phyloP scores from a whole-genome alignment of 495 filamentous ascomycete species.

The Lophiotrema nucula region DNA sequence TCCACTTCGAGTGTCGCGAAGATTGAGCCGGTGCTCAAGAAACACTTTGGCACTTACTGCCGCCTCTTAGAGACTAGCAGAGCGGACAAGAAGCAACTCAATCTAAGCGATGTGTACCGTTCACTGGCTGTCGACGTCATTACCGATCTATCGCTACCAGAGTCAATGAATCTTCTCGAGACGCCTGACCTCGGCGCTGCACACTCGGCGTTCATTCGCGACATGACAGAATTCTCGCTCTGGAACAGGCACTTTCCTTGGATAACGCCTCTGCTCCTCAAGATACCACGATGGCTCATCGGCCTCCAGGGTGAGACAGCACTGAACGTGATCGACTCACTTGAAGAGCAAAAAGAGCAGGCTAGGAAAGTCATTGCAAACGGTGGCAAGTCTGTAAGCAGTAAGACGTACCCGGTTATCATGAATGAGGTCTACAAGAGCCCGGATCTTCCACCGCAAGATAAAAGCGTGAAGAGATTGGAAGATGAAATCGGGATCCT shows the following conservation, averaged over 20 bases:
- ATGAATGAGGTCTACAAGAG: conserved; percentile 10
- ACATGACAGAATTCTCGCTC: not conserved
- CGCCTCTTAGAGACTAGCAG: conserved; percentile 15
- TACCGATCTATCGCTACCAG: conserved; percentile 40
- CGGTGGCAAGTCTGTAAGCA: not conserved
- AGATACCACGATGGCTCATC: not conserved
- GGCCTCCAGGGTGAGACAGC: not conserved
- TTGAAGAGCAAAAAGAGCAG: conserved; percentile 1
- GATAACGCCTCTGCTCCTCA: not conserved
- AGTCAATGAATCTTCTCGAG: conserved; percentile 40
- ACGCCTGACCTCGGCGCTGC: conserved; percentile 35
- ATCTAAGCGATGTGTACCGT: conserved; percentile 39
- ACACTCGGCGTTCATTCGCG: not conserved
- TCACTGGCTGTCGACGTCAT: conserved; percentile 43
- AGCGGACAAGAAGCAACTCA: conserved; percentile 31
- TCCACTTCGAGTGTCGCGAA: conserved; percentile 35
- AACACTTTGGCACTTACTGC: not conserved
- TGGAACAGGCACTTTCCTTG: conserved; percentile 6
- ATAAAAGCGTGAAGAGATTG: conserved; percentile 3
- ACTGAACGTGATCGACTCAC: not conserved
- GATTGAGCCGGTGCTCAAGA: conserved; percentile 35
- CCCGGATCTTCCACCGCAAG: not conserved
- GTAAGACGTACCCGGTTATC: conserved; percentile 6
- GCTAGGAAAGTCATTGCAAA: not conserved
- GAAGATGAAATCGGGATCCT: not conserved